Conservation (phyloP, 129 eudicot species). For the Centaurea solstitialis region DNA sequence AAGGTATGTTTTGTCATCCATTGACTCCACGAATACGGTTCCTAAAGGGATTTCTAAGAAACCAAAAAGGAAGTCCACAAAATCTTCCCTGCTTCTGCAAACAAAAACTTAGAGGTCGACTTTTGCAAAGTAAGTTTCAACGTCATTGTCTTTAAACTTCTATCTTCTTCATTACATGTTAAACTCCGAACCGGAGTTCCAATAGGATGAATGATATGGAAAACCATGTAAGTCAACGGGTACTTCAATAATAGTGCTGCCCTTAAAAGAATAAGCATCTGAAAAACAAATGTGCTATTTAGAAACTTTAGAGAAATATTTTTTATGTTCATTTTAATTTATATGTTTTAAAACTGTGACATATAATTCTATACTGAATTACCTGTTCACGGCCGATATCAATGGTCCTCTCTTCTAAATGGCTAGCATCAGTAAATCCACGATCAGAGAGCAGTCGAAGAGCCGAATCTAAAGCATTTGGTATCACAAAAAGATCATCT, state of each 20-base stretch:
- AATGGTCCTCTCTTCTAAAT: conserved; percentile 8
- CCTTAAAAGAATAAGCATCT: neutral
- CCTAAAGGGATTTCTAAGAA: conserved; percentile 13
- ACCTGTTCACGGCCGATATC: conserved; percentile 21
- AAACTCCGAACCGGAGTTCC: neutral
- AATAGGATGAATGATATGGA: neutral
- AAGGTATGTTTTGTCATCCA: neutral
- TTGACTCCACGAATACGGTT: conserved; percentile 7
- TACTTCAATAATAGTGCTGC: neutral
- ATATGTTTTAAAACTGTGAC: too few species aligned
- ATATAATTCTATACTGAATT: neutral
- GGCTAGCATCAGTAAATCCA: conserved; percentile 14
- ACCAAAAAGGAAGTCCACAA: neutral
- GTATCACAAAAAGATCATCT: conserved; percentile 25
- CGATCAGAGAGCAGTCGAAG: neutral
- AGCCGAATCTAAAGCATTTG: neutral
- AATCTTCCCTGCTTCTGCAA: conserved; percentile 28
- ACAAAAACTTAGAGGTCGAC: conserved; percentile 18
- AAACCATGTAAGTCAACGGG: neutral
- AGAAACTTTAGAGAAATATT: neutral
- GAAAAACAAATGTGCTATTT: neutral
- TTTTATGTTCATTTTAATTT: neutral
- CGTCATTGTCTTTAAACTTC: neutral
- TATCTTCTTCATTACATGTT: neutral
- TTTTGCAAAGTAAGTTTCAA: conserved; percentile 13